Conservation (phyloP, 805 yeast species). For the Pichia deserticola region DNA sequence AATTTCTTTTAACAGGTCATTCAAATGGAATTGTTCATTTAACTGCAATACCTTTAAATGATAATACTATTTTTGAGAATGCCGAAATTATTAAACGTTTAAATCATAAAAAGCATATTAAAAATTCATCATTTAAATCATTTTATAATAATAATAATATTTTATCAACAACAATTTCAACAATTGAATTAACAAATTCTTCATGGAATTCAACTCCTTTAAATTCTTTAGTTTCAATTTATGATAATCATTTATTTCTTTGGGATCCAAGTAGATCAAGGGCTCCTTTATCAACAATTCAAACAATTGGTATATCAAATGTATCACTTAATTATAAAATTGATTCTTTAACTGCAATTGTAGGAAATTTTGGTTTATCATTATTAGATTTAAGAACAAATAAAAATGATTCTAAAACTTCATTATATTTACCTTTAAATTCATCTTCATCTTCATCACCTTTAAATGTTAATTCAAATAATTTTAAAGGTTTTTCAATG, state of each 20-base stretch:
- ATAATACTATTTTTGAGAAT: conserved; percentile 29
- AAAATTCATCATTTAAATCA: conserved; percentile 9
- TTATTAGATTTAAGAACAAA: conserved; percentile 57
- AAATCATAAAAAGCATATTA: conserved; percentile 65
- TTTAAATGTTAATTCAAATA: background rate
- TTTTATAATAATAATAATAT: conserved; percentile 5
- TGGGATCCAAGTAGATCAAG: conserved; percentile 67
- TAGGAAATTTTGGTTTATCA: conserved; percentile 69
- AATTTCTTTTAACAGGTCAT: conserved; percentile 63
- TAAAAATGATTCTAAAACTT: conserved; percentile 21
- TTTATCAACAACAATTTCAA: conserved; percentile 24
- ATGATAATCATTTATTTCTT: conserved; percentile 61
- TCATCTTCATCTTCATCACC: background rate
- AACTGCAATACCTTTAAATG: conserved; percentile 52
- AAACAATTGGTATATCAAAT: conserved; percentile 40
- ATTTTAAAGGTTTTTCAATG: conserved; percentile 28
- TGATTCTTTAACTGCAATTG: conserved; percentile 51
- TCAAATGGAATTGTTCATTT: conserved; percentile 67
- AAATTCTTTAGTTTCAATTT: conserved; percentile 51
- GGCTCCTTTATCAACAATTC: conserved; percentile 49
- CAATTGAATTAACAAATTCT: conserved; percentile 31
- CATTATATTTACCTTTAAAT: conserved; percentile 4
- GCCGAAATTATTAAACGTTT: conserved; percentile 76
- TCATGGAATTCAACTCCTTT: conserved; percentile 36
- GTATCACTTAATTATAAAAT: conserved; percentile 43